phyloP scores from a whole-genome alignment of 352 stramenopile species.

The Phytopythium chamaehyphon region DNA sequence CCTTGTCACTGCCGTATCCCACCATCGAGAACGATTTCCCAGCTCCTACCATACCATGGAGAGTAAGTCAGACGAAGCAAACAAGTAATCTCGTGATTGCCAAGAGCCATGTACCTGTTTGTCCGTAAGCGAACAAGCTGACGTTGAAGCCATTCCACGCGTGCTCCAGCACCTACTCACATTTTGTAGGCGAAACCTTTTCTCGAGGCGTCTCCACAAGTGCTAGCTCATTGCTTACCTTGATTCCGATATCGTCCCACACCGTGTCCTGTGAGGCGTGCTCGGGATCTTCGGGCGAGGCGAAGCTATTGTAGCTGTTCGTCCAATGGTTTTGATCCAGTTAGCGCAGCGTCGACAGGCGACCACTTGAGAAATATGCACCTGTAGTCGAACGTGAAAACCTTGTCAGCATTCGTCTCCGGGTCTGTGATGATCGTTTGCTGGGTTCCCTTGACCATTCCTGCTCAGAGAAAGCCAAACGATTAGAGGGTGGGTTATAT shows the following conservation, averaged over 20 bases:
- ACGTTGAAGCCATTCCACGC: conserved; percentile 90
- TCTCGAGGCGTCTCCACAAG: too few relatives aligned
- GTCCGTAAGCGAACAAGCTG: conserved; percentile 83
- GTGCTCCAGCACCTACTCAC: conserved; percentile 69
- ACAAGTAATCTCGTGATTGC: too few relatives aligned
- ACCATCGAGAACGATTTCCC: conserved; percentile 89
- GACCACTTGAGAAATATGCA: conserved; percentile 4
- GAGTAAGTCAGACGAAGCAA: not conserved
- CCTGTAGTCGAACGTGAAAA: conserved; percentile 89
- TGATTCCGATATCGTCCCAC: conserved; percentile 84
- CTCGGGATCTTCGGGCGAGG: conserved; percentile 38
- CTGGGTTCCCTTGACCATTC: conserved; percentile 75
- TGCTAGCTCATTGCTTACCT: conserved; percentile 18
- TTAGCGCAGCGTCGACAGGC: too few relatives aligned
- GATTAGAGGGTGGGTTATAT: not conserved
- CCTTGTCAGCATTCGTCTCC: conserved; percentile 67
- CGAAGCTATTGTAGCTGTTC: conserved; percentile 82
- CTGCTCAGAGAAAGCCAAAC: conserved; percentile 14
- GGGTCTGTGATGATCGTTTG: conserved; percentile 84
- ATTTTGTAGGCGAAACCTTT: not conserved
- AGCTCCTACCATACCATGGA: conserved; percentile 33
- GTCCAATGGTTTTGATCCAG: too few relatives aligned
- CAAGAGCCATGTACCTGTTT: conserved; percentile 36
- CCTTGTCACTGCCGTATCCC: conserved; percentile 73
- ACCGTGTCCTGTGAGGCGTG: conserved; percentile 79